Conservation (phyloP, 1,139 yeast genomes). For the Lodderomyces elongisporus region DNA sequence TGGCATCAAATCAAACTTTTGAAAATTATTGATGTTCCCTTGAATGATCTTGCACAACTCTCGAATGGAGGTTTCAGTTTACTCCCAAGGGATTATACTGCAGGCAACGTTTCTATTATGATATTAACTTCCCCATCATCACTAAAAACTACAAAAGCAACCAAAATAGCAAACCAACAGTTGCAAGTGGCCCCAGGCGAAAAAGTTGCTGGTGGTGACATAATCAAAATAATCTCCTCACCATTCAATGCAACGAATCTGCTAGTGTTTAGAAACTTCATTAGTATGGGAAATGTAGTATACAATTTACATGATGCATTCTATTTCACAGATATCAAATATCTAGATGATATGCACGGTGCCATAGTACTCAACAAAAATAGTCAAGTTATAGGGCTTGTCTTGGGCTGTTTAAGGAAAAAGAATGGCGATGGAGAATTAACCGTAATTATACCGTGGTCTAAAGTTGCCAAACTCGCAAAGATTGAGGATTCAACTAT, state of each 20-base stretch:
- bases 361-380: conserved; percentile 33
- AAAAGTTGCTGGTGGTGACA: conserved; percentile 9
- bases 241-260: conserved; percentile 62
- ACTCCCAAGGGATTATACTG: conserved; percentile 22
- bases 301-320: conserved; percentile 18
- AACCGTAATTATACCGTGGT: conserved; percentile 49
- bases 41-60: conserved; percentile 13
- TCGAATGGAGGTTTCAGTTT: conserved; percentile 22
- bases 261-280: conserved; percentile 48
- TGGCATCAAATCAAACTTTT: conserved; percentile 5
- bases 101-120: conserved; percentile 2
- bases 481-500: conserved; percentile 4
- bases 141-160: too few relatives aligned
- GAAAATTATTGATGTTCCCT: conserved; percentile 1
- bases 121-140: conserved; percentile 1
- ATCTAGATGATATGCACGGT: conserved; percentile 64
- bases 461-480: conserved; percentile 10
- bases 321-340: conserved; percentile 50
- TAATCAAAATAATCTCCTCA: conserved; percentile 29
- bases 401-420: conserved; percentile 48
- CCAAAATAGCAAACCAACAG: too few relatives aligned
- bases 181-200: too few relatives aligned
- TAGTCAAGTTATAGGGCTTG: conserved; percentile 41
- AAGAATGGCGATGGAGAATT: conserved; percentile 60
- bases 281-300: conserved; percentile 41